A percentile compares a stretch with the other conserved stretches of the same genome.
phyloP scores from a whole-genome alignment of 305 asterid genomes.

The Fraxinus greggii region DNA sequence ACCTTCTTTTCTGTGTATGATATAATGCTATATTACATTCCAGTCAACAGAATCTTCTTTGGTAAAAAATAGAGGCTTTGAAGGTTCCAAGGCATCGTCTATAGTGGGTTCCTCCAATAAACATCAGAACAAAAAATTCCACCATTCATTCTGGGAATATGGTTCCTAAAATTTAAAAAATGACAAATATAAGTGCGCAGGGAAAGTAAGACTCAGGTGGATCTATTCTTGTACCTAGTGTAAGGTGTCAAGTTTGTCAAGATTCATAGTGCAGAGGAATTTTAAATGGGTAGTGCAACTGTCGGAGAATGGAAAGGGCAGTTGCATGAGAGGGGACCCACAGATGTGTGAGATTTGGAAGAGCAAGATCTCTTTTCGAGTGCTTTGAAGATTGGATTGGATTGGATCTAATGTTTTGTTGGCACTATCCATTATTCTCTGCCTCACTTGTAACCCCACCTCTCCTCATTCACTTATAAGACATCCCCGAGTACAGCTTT shows the following conservation, averaged over 20 bases:
- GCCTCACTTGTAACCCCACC: conserved; percentile 53
- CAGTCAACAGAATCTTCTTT: conserved; percentile 66
- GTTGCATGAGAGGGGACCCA: conserved; percentile 49
- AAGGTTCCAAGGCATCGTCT: conserved; percentile 44
- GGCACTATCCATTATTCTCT: conserved; percentile 68
- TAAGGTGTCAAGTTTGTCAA: conserved; percentile 52
- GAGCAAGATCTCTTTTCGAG: conserved; percentile 47
- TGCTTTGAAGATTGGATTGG: conserved; percentile 58
- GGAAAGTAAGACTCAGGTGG: conserved; percentile 45
- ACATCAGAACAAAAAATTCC: conserved; percentile 40
- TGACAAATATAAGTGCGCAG: conserved; percentile 12
- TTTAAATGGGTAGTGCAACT: conserved; percentile 37
- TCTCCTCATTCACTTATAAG: conserved; percentile 54
- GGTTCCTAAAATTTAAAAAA: conserved; percentile 52
- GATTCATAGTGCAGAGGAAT: conserved; percentile 48
- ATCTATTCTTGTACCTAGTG: conserved; percentile 71
- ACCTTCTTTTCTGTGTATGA: conserved; percentile 27
- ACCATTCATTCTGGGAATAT: conserved; percentile 57
- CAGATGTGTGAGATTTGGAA: conserved; percentile 42
- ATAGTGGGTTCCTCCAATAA: conserved; percentile 71
- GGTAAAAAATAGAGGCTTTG: conserved; percentile 28
- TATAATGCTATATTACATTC: conserved; percentile 51
- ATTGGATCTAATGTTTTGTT: conserved; percentile 49
- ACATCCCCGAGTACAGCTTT: conserved; percentile 39
- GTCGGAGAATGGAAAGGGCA: conserved; percentile 42